Evolutionary conservation across 2,329 filamentous ascomycete species (phyloP), one percentile per base, ranked within the genome.

Genomic region (Aspergillus sp.): DNA sequence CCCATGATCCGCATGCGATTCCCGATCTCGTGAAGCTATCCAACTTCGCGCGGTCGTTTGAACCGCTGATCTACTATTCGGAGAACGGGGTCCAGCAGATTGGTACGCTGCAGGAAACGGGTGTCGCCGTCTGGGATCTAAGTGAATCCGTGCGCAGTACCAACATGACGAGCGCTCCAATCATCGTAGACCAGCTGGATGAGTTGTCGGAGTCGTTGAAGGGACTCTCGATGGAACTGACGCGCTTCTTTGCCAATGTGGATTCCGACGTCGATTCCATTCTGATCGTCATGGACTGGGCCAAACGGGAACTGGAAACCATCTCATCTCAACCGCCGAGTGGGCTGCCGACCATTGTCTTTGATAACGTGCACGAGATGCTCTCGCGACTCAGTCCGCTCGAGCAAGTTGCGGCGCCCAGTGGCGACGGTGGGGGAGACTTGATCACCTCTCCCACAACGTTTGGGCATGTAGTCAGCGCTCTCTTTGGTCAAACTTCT

Each of bases 231-330:
- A 82, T 92, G 16, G 92, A 96, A 73, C 84, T 97, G 66, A 96
- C 91, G 7, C 88, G 89, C 69, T 97, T 98, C 80, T 96, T 97
- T 74, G 90, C 92, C 54, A 91, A 93, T 65, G 92, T 98, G 12
- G 92, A 97, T 69, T 91, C 92, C 26, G 94, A 97, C 70, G 90
- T 98, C 67, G 94, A 97, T 73, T 89, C 90, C 61, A 96, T 97
- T 66, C 83, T 98, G 39, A 89, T 95, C 61, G 92, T 96, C 54
- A 97, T 98, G 92, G 92, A 96, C 72, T 97, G 94, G 94, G 91
- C 92, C 14, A 90, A 90, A 71, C 87, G 92, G 65, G 92, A 97
- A 74, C 85, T 98, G 14, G 82, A 87, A 61, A 87, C 87, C 50
- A 80, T 95, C 58, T 85, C 87, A 62, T 81, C 82, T 22, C 78